These are phyloP conservation scores for Gentiana dahurica DNA, from an alignment of 257 asterid species.

Conservation along the genomic window DNA sequence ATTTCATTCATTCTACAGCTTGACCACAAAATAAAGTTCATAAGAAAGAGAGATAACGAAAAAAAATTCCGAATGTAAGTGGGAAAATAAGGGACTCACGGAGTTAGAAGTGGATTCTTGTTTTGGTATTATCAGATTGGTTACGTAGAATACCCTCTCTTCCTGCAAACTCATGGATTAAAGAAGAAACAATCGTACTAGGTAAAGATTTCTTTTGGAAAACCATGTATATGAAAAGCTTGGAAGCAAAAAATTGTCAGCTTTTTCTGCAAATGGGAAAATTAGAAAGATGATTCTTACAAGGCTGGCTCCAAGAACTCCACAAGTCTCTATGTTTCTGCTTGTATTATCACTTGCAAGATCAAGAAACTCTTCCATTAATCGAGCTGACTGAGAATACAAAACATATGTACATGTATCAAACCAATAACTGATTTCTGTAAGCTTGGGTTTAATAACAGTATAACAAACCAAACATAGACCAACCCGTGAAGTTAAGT, in stretches of 20 bases:
- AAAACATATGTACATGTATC: background rate
- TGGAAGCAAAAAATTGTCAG: background rate
- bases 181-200: background rate
- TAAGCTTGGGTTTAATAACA: background rate
- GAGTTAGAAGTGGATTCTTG: slow-evolving; percentile 7
- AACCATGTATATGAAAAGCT: background rate
- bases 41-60: background rate
- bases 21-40: background rate
- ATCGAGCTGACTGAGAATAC: slow-evolving; percentile 20
- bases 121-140: slow-evolving; percentile 33
- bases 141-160: slow-evolving; percentile 27
- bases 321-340: slow-evolving; percentile 39
- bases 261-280: background rate
- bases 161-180: slow-evolving; percentile 24
- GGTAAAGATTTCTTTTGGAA: too few relatives aligned
- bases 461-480: background rate
- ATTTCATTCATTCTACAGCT: slow-evolving; percentile 1
- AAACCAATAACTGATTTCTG: background rate
- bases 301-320: slow-evolving; percentile 47
- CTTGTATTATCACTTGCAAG: slow-evolving; percentile 36
- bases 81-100: slow-evolving; percentile 15
- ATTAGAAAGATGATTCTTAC: slow-evolving; percentile 18
- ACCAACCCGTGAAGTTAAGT: background rate
- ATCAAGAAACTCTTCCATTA: slow-evolving; percentile 40
- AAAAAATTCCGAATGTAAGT: background rate